Base-by-base conservation (phyloP, 2,329 filamentous ascomycete species). In the Helotiales sp. region DNA sequence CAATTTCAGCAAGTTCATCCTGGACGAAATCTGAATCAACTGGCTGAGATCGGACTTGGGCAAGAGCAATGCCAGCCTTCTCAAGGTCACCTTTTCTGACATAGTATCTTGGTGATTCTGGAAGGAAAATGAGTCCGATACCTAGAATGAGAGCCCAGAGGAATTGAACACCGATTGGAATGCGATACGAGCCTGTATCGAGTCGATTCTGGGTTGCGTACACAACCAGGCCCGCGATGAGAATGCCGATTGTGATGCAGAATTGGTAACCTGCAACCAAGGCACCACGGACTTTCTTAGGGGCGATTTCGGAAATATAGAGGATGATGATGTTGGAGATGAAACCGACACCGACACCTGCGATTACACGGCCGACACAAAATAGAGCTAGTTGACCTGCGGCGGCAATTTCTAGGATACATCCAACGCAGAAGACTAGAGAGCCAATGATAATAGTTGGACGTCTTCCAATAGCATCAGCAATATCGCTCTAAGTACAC, bases 31-130 rank as follows among this genome's bases (percentile, higher is more conserved):
- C 82, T 24, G 89, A 93, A 54, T 89, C 84, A 52, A 75, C 69
- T 48, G 87, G 81, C 77, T 95, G 88, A 60, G 88, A 89, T 71
- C 91, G 89, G 24, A 96, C 82, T 56, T 80, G 81, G 57, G 83
- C 75, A 7, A 96, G 81, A 12, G 84, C 77, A 1, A 74, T 59
- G 58, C 85, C 81, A 31, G 91, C 91, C 55, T 79, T 71, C 36
- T 87, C 83, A 53, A 91, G 79, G 61, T 84, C 77, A 56, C 88
- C 88, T 73, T 86, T 87, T 80, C 90, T 91, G 76, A 96, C 89
- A 69, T 84, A 93, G 81, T 86, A 96, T 70, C 91, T 88, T 48
- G 91, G 91, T 0, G 90, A 93, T 73, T 96, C 91, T 57, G 91
- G 91, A 6, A 96, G 85, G 65, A 92, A 73, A 9, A 42, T 7